Base-by-base conservation (phyloP, 106 monocot species). In the Dioscorea dumetorum region DNA sequence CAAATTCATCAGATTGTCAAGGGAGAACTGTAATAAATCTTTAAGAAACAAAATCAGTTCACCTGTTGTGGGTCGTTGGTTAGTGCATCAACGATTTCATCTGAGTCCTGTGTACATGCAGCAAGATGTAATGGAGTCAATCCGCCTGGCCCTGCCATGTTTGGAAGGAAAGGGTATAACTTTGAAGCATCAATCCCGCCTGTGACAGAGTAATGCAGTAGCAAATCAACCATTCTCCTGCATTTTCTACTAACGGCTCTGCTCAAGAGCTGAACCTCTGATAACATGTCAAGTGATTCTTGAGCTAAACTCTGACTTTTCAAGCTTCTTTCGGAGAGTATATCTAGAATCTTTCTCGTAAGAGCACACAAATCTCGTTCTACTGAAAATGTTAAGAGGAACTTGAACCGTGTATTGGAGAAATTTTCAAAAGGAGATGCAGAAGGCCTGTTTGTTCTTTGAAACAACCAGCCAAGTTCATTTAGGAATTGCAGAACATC, bases 381-480 rank as follows among this genome's bases (percentile, higher is more conserved):
- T 2, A 85, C 83, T 51, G 93, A 83, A 74, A 93, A 93, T 75
- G 78, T 63, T 17, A 99, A 49, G 15, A 99, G 87, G 74, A 83
- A 85, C 72, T 89, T 99, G 81, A 93, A 90, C 49, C 92, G 80
- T 24, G 49, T 24, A 67, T 22, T 72, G 12, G 99, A 90, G 73
- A 99, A 99, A 60, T 85, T 78, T 9, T 51, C 8, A 49, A 63
- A 58, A 7, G 24, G 32, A 20, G 72, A 41, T 7, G 14, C 22
- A 7, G 68, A 62, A 10, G 54, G 22, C 3, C 28, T 54, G 51
- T 64, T 65, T 34, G 63, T 85, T 58, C 78, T 93, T 67, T 99
- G 99, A 70, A 99, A 90, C 28, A 99, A 80, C 99, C 99, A 99
- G 13, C 99, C 93, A 63, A 99, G 87, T 78, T 99, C 99, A 67